A percentile compares a stretch with the other conserved stretches of the same genome.
Conservation (phyloP, 2,329 filamentous ascomycete species). For the Pseudocercospora fijiensis region DNA sequence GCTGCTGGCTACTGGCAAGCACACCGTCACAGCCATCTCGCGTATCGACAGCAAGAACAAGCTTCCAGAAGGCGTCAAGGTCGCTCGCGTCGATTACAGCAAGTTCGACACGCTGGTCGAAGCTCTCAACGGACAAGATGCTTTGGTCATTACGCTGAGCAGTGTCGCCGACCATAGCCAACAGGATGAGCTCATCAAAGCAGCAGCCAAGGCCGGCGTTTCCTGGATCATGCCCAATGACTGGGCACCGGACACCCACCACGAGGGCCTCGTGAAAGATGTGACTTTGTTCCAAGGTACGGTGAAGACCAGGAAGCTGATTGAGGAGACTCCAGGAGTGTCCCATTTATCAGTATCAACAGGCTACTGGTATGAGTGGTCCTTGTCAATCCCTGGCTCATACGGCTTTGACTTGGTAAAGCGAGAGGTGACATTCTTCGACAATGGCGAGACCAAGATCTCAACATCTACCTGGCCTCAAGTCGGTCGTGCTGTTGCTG, state of each 20-base stretch:
- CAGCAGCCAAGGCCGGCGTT: slow-evolving; percentile 42
- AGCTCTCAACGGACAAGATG: slow-evolving; percentile 42
- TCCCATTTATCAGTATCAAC: slow-evolving; percentile 32
- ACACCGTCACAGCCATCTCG: slow-evolving; percentile 53
- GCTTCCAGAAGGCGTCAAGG: slow-evolving; percentile 44
- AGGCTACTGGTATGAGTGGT: slow-evolving; percentile 42
- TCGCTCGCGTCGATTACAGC: slow-evolving; percentile 50
- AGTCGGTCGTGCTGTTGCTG: slow-evolving; percentile 54
- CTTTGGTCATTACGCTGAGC: slow-evolving; percentile 43
- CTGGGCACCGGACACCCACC: slow-evolving; percentile 35
- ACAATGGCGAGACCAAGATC: slow-evolving; percentile 58
- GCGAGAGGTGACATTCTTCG: slow-evolving; percentile 42
- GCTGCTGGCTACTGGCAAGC: slow-evolving; percentile 48
- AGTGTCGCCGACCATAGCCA: slow-evolving; percentile 34
- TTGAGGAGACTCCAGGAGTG: slow-evolving; percentile 32
- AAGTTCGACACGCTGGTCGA: slow-evolving; percentile 41
- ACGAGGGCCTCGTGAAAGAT: slow-evolving; percentile 31
- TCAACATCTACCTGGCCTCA: slow-evolving; percentile 61
- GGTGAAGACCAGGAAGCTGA: slow-evolving; percentile 24
- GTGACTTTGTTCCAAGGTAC: slow-evolving; percentile 19
- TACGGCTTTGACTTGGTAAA: slow-evolving; percentile 43
- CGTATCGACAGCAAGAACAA: slow-evolving; percentile 46
- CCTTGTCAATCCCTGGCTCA: slow-evolving; percentile 33
- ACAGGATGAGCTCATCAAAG: slow-evolving; percentile 37
- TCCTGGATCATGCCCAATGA: slow-evolving; percentile 44